Conservation (phyloP, 75 land plant species). For the Pinus tabuliformis region DNA sequence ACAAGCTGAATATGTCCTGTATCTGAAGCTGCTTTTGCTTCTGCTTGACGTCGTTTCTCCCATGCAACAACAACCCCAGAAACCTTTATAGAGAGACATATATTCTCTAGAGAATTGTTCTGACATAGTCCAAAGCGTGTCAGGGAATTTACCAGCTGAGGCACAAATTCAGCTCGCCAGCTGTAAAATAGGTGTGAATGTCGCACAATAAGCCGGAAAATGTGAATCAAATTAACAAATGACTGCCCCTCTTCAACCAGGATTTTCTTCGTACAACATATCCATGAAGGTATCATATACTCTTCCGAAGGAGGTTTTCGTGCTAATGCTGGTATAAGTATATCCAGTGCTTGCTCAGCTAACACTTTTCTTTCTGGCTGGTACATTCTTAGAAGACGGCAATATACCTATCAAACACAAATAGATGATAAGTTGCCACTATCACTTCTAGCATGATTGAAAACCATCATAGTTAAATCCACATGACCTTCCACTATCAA, state of each 20-base stretch:
- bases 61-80: slow-evolving; percentile 97
- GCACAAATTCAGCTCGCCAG: slow-evolving; percentile 96
- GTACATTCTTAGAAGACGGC: slow-evolving; percentile 93
- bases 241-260: slow-evolving; percentile 98
- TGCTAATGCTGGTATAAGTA: slow-evolving; percentile 96
- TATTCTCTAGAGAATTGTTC: slow-evolving; percentile 82
- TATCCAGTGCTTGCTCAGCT: slow-evolving; percentile 95
- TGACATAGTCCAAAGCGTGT: slow-evolving; percentile 90
- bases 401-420: slow-evolving; percentile 22
- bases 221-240: slow-evolving; percentile 88
- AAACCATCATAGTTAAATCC: background rate
- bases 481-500: background rate
- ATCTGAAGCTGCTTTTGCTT: slow-evolving; percentile 60
- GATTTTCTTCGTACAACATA: slow-evolving; percentile 92
- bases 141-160: slow-evolving; percentile 97
- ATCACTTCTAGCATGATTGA: background rate
- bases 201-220: slow-evolving; percentile 95
- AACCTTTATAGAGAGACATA: slow-evolving; percentile 95
- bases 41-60: slow-evolving; percentile 94
- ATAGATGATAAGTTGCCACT: background rate
- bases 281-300: slow-evolving; percentile 90
- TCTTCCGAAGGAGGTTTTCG: slow-evolving; percentile 83
- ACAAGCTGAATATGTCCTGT: slow-evolving; percentile 41
- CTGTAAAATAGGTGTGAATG: slow-evolving; percentile 94
- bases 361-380: slow-evolving; percentile 93